Evolutionary conservation across 306 rosid genomes (phyloP), one percentile per base, ranked within the genome.

Genomic region (Dryas drummondii): DNA sequence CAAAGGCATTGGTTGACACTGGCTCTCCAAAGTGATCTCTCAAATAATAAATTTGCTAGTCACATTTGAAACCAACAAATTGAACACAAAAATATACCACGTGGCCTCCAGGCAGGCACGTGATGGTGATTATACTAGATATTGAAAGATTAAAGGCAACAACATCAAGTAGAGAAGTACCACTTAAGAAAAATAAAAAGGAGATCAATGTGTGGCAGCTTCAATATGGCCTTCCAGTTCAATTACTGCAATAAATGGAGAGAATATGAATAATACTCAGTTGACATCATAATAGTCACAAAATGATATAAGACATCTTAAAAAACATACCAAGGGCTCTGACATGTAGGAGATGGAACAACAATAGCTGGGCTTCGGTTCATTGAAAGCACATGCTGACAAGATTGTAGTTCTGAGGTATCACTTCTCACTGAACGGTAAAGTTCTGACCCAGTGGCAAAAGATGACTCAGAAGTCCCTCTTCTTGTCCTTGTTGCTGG

Each of bases 341-440:
- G 73, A 79, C 76, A 77, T 13, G 83, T 49, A 2, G 87, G 86
- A 52, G 91, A 87, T 55, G 93, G 89, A 72, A 77, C 96, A 44
- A 88, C 96, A 71, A 90, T 82, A 56, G 96, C 88, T 4, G 88
- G 87, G 75, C 89, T 86, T 74, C 86, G 83, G 75, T 75, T 87
- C 68, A 77, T 82, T 37, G 94, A 86, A 60, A 85, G 84, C 78
- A 77, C 85, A 68, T 80, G 87, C 75, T 89, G 92, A 81, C 78
- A 85, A 75, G 87, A 50, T 11, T 81, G 86, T 16, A 78, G 74
- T 76, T 88, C 99, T 27, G 93, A 86, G 77, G 75, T 79, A 66
- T 89, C 88, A 41, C 79, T 87, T 81, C 90, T 81, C 48, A 77
- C 80, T 3, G 89, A 89, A 48, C 77, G 84, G 79, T 80, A 85